phyloP scores from a whole-genome alignment of 2,329 filamentous ascomycete genomes.

The Gaeumannomyces sp. region DNA sequence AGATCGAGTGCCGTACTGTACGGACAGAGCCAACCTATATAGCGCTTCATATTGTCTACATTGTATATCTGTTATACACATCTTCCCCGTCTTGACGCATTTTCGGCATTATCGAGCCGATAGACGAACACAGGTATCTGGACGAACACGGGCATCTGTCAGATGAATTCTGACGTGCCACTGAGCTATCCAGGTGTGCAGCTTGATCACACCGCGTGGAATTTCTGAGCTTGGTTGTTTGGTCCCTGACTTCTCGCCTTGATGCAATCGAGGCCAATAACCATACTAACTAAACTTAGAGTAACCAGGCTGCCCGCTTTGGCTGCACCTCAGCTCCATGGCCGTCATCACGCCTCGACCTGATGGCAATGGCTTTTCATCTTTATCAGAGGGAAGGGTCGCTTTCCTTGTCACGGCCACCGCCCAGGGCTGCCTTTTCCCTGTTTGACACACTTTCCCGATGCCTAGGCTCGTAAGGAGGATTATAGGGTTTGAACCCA shows the following conservation, averaged over 20 bases:
- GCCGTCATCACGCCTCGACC: not conserved
- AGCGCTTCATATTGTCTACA: not conserved
- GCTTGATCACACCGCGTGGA: no score
- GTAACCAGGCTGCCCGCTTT: no score
- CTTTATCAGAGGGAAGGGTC: not conserved
- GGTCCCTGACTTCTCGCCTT: no score
- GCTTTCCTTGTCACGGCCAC: not conserved
- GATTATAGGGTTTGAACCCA: not conserved
- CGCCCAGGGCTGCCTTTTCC: not conserved
- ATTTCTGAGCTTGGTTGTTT: no score
- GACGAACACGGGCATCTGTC: no score
- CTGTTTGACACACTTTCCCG: not conserved
- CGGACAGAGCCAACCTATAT: not conserved
- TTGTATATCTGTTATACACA: not conserved
- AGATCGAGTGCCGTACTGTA: not conserved
- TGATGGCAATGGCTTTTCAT: not conserved
- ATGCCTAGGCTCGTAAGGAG: not conserved
- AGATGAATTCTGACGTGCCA: not conserved
- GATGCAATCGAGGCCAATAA: no score
- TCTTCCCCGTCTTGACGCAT: not conserved
- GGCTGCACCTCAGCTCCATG: no score
- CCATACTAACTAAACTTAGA: no score
- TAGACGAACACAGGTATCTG: not conserved
- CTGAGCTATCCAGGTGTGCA: not conserved
- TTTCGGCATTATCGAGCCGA: not conserved